Conservation (phyloP, 2,329 filamentous ascomycete genomes). For the Alternaria brassicicola region DNA sequence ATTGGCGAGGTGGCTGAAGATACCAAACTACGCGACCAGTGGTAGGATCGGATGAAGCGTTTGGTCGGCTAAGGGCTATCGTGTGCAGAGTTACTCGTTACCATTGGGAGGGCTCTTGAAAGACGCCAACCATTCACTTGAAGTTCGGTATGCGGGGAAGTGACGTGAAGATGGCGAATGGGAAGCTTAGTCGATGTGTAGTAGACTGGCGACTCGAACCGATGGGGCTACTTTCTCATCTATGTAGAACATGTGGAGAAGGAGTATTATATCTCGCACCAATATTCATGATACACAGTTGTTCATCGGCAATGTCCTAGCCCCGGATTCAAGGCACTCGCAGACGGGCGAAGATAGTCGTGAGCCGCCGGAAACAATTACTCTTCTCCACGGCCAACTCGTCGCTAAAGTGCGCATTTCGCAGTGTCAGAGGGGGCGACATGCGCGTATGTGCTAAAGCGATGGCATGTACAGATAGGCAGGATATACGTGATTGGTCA, state of each 20-base stretch:
- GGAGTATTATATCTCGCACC: conserved; percentile 33
- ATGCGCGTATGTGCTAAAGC: conserved; percentile 37
- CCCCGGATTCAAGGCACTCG: conserved; percentile 21
- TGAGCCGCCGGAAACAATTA: conserved; percentile 32
- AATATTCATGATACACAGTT: conserved; percentile 40
- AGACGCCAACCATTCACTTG: conserved; percentile 16
- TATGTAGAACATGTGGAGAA: conserved; percentile 23
- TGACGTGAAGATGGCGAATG: conserved; percentile 15
- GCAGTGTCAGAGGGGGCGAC: conserved; percentile 22
- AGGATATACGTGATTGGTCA: conserved; percentile 32
- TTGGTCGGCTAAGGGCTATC: conserved; percentile 6
- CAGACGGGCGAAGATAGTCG: conserved; percentile 35
- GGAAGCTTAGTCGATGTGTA: conserved; percentile 12
- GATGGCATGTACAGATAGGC: conserved; percentile 37
- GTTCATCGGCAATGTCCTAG: conserved; percentile 26
- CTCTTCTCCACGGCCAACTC: conserved; percentile 33
- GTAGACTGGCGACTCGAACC: conserved; percentile 6
- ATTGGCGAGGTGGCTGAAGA: conserved; percentile 26
- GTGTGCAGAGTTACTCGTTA: conserved; percentile 17
- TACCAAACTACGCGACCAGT: conserved; percentile 19
- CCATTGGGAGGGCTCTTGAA: conserved; percentile 18
- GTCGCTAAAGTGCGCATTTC: conserved; percentile 23
- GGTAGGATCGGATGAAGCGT: neutral
- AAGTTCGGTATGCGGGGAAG: conserved; percentile 28
- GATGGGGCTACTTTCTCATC: neutral